Base-by-base conservation (phyloP, 2,329 filamentous ascomycete genomes). In the Daldinia sp. region DNA sequence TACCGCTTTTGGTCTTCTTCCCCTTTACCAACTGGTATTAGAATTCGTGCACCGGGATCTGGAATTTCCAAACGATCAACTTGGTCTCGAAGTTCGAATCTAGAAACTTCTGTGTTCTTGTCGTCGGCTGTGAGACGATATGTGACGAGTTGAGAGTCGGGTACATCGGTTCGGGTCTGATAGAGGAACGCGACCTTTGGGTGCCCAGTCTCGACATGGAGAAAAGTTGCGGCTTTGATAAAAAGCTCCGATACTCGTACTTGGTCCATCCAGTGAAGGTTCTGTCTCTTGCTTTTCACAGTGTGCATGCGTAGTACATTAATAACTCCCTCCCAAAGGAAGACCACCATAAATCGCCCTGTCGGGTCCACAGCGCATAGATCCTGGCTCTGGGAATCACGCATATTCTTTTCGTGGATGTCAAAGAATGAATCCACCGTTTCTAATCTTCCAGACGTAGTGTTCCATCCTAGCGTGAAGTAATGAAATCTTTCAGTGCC, bases 401-500 rank as follows among this genome's bases (percentile, higher is more conserved):
- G 82, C 84, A 89, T 85, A 63, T 87, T 83, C 34, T 80, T 83
- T 71, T 89, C 86, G 29, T 83, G 79, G 1, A 78, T 72, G 64
- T 90, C 86, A 37, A 81, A 77, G 37, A 86, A 83, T 1, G 78
- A 69, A 69, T 83, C 80, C 19, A 84, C 74, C 0, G 83, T 85
- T 7, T 85, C 81, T 2, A 90, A 76, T 59, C 80, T 75, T 17
- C 77, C 77, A 3, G 73, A 80, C 74, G 84, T 77, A 0, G 83
- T 72, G 70, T 97, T 88, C 94, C 95, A 99, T 13, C 85, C 88
- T 17, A 97, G 77, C 1, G 93, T 96, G 76, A 98, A 97, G 79
- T 97, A 98, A 72, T 93, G 89, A 70, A 92, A 91, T 57, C 91
- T 88, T 74, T 97, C 91, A 47, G 95, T 99, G 50, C 93, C 94